Base-by-base conservation (phyloP, 768 basidiomycete genomes). In the Suillus alpinus region DNA sequence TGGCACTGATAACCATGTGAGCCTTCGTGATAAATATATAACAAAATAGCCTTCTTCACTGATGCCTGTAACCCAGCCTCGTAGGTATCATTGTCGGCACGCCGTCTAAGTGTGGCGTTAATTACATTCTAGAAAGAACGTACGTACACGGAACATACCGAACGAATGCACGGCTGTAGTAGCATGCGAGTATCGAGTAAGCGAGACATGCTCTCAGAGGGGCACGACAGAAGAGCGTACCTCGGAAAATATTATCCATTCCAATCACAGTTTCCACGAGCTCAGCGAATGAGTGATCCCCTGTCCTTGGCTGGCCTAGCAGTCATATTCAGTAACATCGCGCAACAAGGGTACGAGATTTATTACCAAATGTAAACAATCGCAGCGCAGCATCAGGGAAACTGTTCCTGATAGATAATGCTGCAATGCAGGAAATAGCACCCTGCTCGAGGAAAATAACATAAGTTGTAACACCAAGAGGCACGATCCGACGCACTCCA, bases 251-350 rank as follows among this genome's bases (percentile, higher is more conserved):
- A 61, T 78, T 78, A 2, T 65, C 53, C 7, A 60, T 57, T 2
- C 80, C 80, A 14, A 83, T 59, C 8, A 62, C 58, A 9, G 62
- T 62, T 60, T 83, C 81, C 4, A 80, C 75, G 6, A 79, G 68
- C 3, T 75, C 66, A 6, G 79, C 77, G 62, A 78, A 84, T 2
- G 66, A 67, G 0, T 61, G 60, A 57, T 84, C 72, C 12, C 82
- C 83, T 10, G 76, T 77, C 31, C 83, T 72, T 14, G 83, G 83
- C 68, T 84, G 83, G 14, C 82, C 83, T 83, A 50, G 1, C n/a
- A 14, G n/a, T n/a, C 20, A 29, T 40, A 31, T 56, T 57, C 41
- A 43, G 44, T 1, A 5, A 34, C 9, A 36, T 52, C 26, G 43
- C 55, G 41, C 12, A 18, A 46, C 3, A 36, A 2, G 47, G 2